Evolutionary conservation across 257 asterid genomes (phyloP), one percentile per base, ranked within the genome.

Genomic region (Nicotiana paniculata): DNA sequence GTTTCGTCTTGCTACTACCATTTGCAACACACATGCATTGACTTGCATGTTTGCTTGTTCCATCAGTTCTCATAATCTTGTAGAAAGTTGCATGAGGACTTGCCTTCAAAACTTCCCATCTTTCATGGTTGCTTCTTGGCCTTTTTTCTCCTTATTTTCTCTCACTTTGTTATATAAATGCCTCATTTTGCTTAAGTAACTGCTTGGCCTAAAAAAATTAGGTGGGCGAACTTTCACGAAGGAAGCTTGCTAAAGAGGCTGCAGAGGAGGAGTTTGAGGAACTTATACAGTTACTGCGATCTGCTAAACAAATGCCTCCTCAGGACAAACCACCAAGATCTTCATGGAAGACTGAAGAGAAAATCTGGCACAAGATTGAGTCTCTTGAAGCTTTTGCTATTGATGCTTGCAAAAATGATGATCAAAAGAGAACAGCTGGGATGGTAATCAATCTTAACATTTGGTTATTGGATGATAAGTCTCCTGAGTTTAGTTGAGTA

Each of bases 171-270:
- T 24, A 13, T 48, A 48, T 48, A 57, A 48, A 74, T 24, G 79
- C 43, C 79, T 81, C 78, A 62, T 76, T 75, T 81, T 79, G 62
- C 76, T 48, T 72, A 24, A 57, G 75, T 68, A 66, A 88, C 57
- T 26, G 63, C 26, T 58, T 75, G 63, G 7, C 63, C 81, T 80
- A 84, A 58, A 77, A 69, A 81, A 81, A 65, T 67, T 85, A 96
- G 99, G 98, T 96, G 46, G 97, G 93, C 85, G 96, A 96, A 91
- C 96, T 96, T 86, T 81, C 86, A 69, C 87, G 75, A 82, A 90
- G 88, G 89, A 93, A 93, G 90, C 86, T 55, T 82, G 93, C 95
- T 85, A 90, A 89, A 89, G 97, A 91, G 85, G 92, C 90, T 66
- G 95, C 91, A 35, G 97, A 92, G 70, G 93, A 84, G 87, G 98